phyloP scores from a whole-genome alignment of 179 eudicot genomes.

The Carnegiea gigantea region DNA sequence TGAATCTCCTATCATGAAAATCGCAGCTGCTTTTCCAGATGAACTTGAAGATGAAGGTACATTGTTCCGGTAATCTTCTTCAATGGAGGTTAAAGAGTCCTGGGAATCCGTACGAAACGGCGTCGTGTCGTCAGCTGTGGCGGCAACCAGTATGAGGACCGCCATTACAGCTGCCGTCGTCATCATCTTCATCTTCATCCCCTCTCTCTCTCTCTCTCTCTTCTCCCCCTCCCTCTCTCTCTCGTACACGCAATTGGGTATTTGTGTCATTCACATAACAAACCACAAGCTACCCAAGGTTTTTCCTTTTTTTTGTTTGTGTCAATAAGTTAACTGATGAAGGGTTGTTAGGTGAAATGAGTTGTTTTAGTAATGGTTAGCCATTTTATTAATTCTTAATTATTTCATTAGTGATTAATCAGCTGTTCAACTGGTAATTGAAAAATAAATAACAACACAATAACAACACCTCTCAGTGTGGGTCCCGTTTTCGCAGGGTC shows the following conservation, averaged over 20 bases:
- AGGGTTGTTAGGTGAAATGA: too few species aligned
- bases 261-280: too few species aligned
- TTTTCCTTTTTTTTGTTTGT: too few species aligned
- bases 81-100: neutral
- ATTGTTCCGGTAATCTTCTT: neutral
- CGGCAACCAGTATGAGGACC: neutral
- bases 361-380: too few species aligned
- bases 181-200: neutral
- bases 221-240: neutral
- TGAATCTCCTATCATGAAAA: constrained; percentile 63
- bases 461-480: too few species aligned
- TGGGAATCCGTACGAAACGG: neutral
- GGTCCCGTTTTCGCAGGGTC: too few species aligned
- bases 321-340: too few species aligned
- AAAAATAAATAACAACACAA: too few species aligned
- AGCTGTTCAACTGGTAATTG: too few species aligned
- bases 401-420: too few species aligned
- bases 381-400: too few species aligned
- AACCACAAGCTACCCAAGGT: too few species aligned
- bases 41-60: neutral
- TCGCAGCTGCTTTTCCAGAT: constrained; percentile 22
- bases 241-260: neutral
- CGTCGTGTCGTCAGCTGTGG: neutral
- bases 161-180: neutral
- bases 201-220: neutral